phyloP scores from a whole-genome alignment of 345 rosid species.

The Populus euphratica region DNA sequence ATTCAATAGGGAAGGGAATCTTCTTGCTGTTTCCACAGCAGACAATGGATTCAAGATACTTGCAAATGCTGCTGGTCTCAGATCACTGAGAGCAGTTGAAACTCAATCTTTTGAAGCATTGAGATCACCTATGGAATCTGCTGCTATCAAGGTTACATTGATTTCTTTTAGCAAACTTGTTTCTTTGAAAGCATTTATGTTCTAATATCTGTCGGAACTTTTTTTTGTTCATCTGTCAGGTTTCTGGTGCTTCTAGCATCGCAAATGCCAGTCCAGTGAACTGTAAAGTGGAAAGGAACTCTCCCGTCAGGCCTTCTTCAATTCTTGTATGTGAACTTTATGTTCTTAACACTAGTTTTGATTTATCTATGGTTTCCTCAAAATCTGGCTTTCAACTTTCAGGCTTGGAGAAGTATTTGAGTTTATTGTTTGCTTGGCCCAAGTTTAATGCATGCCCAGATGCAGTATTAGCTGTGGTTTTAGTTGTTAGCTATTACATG shows the following conservation, averaged over 20 bases:
- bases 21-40: constrained; percentile 81
- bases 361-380: not conserved
- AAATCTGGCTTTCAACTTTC: not conserved
- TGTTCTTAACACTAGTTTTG: not conserved
- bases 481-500: not conserved
- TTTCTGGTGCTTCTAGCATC: constrained; percentile 52
- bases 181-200: constrained; percentile 11
- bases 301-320: constrained; percentile 72
- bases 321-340: constrained; percentile 40
- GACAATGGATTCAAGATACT: constrained; percentile 92
- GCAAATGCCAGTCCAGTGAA: constrained; percentile 50
- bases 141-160: constrained; percentile 45
- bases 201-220: constrained; percentile 3
- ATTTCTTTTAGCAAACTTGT: constrained; percentile 7
- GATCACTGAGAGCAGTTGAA: constrained; percentile 57
- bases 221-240: constrained; percentile 39
- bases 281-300: constrained; percentile 77
- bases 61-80: constrained; percentile 63
- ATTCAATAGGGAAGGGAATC: constrained; percentile 84
- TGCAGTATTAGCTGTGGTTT: not conserved
- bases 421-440: not conserved
- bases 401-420: not conserved
- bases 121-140: constrained; percentile 61
- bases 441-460: not conserved
- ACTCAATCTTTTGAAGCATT: constrained; percentile 57